Percentiles rank a stretch among this genome's conserved stretches.
These are phyloP conservation scores for Hebeloma cylindrosporum DNA, from an alignment of 768 basidiomycete genomes.

Conservation along the genomic window DNA sequence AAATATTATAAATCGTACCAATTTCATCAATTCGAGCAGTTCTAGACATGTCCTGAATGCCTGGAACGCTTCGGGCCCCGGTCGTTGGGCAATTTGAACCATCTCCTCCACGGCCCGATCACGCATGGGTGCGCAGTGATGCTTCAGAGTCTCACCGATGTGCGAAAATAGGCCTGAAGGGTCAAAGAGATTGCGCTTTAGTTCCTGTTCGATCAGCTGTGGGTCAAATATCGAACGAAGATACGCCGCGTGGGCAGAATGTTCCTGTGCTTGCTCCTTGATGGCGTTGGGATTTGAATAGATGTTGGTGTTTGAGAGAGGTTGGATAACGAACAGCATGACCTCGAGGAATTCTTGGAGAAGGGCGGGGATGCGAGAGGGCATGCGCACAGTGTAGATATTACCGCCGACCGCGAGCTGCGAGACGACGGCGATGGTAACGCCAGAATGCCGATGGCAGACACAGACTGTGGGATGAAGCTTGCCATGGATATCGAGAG, in stretches of 20 bases:
- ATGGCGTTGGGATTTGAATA: constrained; percentile 60
- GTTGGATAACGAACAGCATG: constrained; percentile 81
- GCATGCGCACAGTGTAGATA: constrained; percentile 61
- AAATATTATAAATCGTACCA: constrained; percentile 53
- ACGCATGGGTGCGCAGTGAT: constrained; percentile 92
- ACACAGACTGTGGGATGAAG: constrained; percentile 58
- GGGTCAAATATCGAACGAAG: constrained; percentile 82
- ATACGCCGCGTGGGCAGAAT: constrained; percentile 61
- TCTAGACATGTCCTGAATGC: constrained; percentile 85
- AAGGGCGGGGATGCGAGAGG: constrained; percentile 69
- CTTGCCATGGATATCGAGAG: constrained; percentile 56
- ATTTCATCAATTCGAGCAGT: constrained; percentile 92
- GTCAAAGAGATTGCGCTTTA: constrained; percentile 75
- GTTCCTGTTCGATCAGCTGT: constrained; percentile 78
- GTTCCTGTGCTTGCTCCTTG: constrained; percentile 59
- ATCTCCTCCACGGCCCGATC: constrained; percentile 82
- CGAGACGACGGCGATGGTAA: not conserved
- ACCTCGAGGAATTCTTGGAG: constrained; percentile 79
- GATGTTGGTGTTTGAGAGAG: constrained; percentile 62
- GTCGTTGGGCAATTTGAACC: constrained; percentile 65
- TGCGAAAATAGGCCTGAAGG: constrained; percentile 73
- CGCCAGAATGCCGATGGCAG: constrained; percentile 42
- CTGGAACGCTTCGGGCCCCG: constrained; percentile 62
- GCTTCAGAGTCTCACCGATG: constrained; percentile 80
- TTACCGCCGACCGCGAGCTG: not conserved